Conservation (phyloP, 805 yeast genomes). For the Metschnikowia hibisci region DNA sequence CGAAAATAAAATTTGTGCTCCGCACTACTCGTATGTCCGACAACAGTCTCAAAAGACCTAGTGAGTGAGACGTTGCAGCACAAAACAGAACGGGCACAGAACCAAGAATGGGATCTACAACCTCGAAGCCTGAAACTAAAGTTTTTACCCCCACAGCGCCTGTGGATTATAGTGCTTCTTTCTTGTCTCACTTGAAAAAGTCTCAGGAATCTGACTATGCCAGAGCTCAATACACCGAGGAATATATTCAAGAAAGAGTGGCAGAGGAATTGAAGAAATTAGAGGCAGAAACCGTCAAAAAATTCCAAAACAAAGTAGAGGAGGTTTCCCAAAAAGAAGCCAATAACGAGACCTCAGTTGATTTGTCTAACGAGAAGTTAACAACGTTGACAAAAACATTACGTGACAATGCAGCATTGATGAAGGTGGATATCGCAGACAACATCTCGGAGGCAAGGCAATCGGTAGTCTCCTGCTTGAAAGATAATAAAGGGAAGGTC, state of each 20-base stretch:
- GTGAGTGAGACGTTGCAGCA: background rate
- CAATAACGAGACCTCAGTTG: constrained; percentile 30
- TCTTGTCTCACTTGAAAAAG: constrained; percentile 58
- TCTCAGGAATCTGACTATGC: constrained; percentile 67
- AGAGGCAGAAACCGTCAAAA: constrained; percentile 48
- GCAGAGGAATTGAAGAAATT: constrained; percentile 51
- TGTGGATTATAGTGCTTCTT: constrained; percentile 61
- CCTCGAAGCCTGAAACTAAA: constrained; percentile 62
- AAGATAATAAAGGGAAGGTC: constrained; percentile 57
- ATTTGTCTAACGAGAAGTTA: constrained; percentile 39
- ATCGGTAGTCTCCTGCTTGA: constrained; percentile 56
- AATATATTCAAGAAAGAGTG: constrained; percentile 63
- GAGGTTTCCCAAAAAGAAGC: constrained; percentile 36
- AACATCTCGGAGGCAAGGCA: constrained; percentile 45
- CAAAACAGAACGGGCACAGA: background rate
- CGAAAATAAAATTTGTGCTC: background rate
- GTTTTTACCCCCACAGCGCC: constrained; percentile 66
- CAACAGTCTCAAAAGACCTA: constrained; percentile 1
- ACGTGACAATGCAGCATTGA: constrained; percentile 32
- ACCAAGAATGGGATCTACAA: constrained; percentile 51
- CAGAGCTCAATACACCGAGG: constrained; percentile 64
- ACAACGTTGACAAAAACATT: constrained; percentile 31
- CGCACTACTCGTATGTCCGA: constrained; percentile 8
- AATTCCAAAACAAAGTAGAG: constrained; percentile 49
- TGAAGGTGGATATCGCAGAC: constrained; percentile 32